phyloP scores from a whole-genome alignment of 208 protist genomes.

The Wallacemonas collosoma region DNA sequence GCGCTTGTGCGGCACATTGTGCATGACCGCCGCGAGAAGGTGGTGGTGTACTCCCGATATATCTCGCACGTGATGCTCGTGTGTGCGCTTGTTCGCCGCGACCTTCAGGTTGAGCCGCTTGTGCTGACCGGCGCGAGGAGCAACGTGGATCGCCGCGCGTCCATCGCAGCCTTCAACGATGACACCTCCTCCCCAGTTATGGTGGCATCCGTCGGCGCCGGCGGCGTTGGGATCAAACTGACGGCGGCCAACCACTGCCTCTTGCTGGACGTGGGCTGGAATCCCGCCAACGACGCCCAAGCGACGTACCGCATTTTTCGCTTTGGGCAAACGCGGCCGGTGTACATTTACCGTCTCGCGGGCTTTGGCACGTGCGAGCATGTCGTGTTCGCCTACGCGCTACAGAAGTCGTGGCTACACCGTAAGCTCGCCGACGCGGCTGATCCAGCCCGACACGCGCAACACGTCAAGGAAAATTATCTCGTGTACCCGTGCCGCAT shows the following conservation, averaged over 20 bases:
- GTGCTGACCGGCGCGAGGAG: slow-evolving; percentile 50
- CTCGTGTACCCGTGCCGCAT: slow-evolving; percentile 73
- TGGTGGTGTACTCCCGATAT: slow-evolving; percentile 84
- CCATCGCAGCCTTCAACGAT: slow-evolving; percentile 70
- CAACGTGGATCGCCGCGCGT: slow-evolving; percentile 41
- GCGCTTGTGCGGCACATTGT: slow-evolving; percentile 56
- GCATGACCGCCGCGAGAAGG: slow-evolving; percentile 54
- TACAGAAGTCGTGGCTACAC: slow-evolving; percentile 88
- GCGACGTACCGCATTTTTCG: slow-evolving; percentile 95
- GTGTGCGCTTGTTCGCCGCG: slow-evolving; percentile 32
- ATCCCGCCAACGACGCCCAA: slow-evolving; percentile 89
- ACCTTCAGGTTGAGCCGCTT: slow-evolving; percentile 22
- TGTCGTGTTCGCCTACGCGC: slow-evolving; percentile 83
- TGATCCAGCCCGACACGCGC: slow-evolving; percentile 74
- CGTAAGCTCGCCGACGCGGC: slow-evolving; percentile 80
- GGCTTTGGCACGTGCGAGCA: slow-evolving; percentile 93
- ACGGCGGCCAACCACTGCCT: slow-evolving; percentile 93
- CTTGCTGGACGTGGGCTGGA: slow-evolving; percentile 95
- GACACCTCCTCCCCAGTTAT: slow-evolving; percentile 54
- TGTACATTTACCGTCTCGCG: slow-evolving; percentile 94
- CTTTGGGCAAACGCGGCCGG: slow-evolving; percentile 91
- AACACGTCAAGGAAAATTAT: slow-evolving; percentile 71
- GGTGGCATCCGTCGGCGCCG: slow-evolving; percentile 92
- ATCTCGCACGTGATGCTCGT: slow-evolving; percentile 62
- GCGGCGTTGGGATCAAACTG: slow-evolving; percentile 94